These are phyloP conservation scores for Neurospora intermedia DNA, from an alignment of 495 filamentous ascomycete species.

Conservation along the genomic window DNA sequence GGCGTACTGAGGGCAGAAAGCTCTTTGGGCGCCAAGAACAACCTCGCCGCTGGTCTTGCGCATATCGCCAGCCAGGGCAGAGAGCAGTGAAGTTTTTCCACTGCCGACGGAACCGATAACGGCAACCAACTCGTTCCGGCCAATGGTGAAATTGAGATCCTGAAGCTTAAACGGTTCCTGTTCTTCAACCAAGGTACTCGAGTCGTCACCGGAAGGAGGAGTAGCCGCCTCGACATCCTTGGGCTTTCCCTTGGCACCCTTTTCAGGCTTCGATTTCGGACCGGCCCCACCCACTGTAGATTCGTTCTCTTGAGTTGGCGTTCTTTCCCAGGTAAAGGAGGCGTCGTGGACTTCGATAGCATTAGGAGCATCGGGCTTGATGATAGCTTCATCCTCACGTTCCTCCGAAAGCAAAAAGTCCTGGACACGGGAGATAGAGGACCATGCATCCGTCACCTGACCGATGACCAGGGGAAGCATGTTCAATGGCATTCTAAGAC, in stretches of 20 bases:
- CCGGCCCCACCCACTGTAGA: constrained; percentile 21
- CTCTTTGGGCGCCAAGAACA: constrained; percentile 61
- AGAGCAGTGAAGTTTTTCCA: constrained; percentile 84
- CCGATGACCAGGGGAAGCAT: constrained; percentile 80
- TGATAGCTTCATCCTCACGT: constrained; percentile 58
- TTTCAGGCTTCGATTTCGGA: constrained; percentile 24
- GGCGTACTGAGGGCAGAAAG: constrained; percentile 91
- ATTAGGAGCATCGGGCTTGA: constrained; percentile 48
- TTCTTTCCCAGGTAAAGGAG: constrained; percentile 88
- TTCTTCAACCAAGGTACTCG: constrained; percentile 45
- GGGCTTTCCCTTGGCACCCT: constrained; percentile 32
- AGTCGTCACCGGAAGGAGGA: constrained; percentile 29
- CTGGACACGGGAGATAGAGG: constrained; percentile 72
- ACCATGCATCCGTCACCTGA: constrained; percentile 79
- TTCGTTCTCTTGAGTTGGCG: constrained; percentile 50
- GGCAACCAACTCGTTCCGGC: constrained; percentile 74
- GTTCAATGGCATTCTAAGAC: constrained; percentile 79
- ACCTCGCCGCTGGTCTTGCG: constrained; percentile 64
- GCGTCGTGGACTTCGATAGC: constrained; percentile 66
- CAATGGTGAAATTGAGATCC: constrained; percentile 61
- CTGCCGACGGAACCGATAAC: constrained; percentile 87
- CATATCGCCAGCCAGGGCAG: constrained; percentile 92
- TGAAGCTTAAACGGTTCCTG: constrained; percentile 70
- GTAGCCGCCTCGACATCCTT: constrained; percentile 13
- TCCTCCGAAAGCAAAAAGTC: constrained; percentile 84